A percentile compares a stretch with the other conserved stretches of the same genome.
phyloP scores from a whole-genome alignment of 2,329 filamentous ascomycete species.

The Colletotrichum echinochloae region DNA sequence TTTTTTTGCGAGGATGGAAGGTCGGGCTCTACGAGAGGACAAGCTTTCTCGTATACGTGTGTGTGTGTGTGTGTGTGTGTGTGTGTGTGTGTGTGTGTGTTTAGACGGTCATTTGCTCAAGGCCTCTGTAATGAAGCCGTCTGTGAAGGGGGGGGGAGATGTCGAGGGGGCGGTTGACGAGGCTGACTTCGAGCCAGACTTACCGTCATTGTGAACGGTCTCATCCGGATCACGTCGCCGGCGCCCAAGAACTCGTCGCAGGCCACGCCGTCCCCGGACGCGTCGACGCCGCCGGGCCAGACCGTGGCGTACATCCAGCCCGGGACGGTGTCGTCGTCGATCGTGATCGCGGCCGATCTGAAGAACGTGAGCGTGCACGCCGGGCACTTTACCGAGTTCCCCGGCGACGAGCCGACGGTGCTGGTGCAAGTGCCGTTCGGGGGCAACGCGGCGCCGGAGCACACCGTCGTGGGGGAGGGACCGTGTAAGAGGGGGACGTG shows the following conservation, averaged over 20 bases:
- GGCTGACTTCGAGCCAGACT: conserved; percentile 41
- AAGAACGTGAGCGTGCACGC: conserved; percentile 44
- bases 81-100: too few relatives aligned
- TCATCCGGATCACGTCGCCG: conserved; percentile 49
- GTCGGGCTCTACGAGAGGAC: too few relatives aligned
- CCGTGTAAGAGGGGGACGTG: conserved; percentile 42
- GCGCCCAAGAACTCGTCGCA: conserved; percentile 41
- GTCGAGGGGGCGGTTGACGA: too few relatives aligned
- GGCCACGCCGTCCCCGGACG: conserved; percentile 4
- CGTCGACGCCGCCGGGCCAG: conserved; percentile 21
- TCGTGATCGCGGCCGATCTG: conserved; percentile 49
- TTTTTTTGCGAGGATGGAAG: too few relatives aligned
- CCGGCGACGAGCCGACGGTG: conserved; percentile 49
- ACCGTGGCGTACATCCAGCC: conserved; percentile 48
- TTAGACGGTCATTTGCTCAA: too few relatives aligned
- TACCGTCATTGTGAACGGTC: conserved; percentile 49
- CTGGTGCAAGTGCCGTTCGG: conserved; percentile 49
- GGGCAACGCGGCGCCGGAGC: conserved; percentile 44
- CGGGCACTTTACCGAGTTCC: conserved; percentile 52
- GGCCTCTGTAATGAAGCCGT: too few relatives aligned
- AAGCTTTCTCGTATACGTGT: too few relatives aligned
- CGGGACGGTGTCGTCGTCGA: conserved; percentile 47
- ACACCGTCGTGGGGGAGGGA: conserved; percentile 48
- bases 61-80: too few relatives aligned
- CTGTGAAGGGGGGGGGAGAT: too few relatives aligned